Conservation (phyloP, 352 stramenopile genomes). For the Globisporangium spiculum region DNA sequence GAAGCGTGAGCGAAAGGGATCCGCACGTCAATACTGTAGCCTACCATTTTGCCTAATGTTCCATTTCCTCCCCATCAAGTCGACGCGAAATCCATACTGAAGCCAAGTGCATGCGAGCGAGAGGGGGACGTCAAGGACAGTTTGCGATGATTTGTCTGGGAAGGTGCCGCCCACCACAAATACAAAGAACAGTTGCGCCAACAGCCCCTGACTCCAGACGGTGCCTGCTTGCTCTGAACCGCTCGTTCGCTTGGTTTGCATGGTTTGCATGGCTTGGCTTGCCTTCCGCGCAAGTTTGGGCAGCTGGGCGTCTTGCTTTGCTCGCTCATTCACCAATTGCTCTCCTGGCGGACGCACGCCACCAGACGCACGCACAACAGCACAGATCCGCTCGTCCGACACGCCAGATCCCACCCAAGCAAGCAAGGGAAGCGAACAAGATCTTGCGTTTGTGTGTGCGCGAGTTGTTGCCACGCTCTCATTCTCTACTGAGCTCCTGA, state of each 20-base stretch:
- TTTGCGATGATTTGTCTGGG: neutral
- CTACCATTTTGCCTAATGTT: neutral
- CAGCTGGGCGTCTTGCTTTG: neutral
- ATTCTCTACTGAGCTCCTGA: neutral
- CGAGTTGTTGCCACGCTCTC: neutral
- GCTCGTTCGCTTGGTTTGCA: neutral
- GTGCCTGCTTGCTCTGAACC: neutral
- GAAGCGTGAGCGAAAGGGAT: neutral
- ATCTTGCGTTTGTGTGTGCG: conserved; percentile 1
- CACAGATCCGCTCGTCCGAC: neutral
- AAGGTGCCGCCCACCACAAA: neutral
- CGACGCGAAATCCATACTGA: neutral
- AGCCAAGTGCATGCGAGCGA: conserved; percentile 5
- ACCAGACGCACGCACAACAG: neutral
- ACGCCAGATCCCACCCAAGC: neutral
- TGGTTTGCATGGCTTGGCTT: too few relatives aligned
- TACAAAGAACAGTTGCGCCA: conserved; percentile 1
- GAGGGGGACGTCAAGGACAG: neutral
- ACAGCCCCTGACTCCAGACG: neutral
- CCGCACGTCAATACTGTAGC: neutral
- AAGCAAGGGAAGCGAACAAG: neutral
- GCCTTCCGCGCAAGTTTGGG: neutral
- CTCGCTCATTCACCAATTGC: conserved; percentile 11
- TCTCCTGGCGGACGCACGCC: neutral
- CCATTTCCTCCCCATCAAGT: neutral